A percentile compares a stretch with the other conserved stretches of the same genome.
These are phyloP conservation scores for Salisapilia sapeloensis DNA, from an alignment of 352 stramenopile species.

Conservation along the genomic window DNA sequence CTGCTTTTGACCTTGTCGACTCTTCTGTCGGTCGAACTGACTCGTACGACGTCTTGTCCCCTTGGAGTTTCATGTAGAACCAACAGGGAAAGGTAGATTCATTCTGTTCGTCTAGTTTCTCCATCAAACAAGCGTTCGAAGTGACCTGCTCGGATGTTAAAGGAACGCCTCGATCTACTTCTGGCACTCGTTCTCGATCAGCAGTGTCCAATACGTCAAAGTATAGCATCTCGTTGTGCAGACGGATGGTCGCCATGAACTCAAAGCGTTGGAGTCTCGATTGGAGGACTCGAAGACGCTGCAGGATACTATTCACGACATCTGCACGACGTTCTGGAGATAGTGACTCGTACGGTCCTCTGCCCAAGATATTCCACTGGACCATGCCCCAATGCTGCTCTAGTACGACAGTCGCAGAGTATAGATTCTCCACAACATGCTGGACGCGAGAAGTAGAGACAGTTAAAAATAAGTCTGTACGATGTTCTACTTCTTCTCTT, in stretches of 20 bases:
- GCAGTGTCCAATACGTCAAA: slow-evolving; percentile 36
- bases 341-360: slow-evolving; percentile 66
- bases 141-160: slow-evolving; percentile 18
- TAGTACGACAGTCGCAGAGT: slow-evolving; percentile 66
- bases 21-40: neutral
- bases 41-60: slow-evolving; percentile 3
- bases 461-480: slow-evolving; percentile 57
- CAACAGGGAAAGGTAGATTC: slow-evolving; percentile 51
- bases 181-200: slow-evolving; percentile 27
- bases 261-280: slow-evolving; percentile 69
- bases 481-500: slow-evolving; percentile 51
- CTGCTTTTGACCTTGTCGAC: slow-evolving; percentile 3
- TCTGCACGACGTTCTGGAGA: slow-evolving; percentile 28
- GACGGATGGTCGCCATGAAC: slow-evolving; percentile 67
- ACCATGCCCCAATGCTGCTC: slow-evolving; percentile 77
- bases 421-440: slow-evolving; percentile 60
- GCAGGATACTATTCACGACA: slow-evolving; percentile 50
- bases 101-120: slow-evolving; percentile 30
- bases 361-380: slow-evolving; percentile 72
- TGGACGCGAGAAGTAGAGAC: slow-evolving; percentile 58
- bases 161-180: slow-evolving; percentile 24
- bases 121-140: slow-evolving; percentile 16
- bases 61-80: slow-evolving; percentile 61
- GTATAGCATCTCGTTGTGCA: slow-evolving; percentile 78
- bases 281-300: slow-evolving; percentile 51